These are phyloP conservation scores for Henckelia pumila DNA, from an alignment of 257 asterid genomes.

Conservation along the genomic window DNA sequence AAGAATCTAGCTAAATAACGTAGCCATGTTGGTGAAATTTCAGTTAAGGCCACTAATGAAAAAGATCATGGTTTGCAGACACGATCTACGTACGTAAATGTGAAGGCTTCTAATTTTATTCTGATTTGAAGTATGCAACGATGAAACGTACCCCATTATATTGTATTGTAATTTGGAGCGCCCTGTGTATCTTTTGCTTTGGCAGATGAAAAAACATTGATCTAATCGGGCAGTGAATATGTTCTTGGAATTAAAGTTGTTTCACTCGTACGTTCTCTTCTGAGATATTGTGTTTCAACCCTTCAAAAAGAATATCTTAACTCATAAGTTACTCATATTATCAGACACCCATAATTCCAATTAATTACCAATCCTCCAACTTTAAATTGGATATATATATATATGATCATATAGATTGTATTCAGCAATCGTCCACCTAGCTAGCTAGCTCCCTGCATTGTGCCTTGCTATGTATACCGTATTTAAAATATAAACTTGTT, in stretches of 20 bases:
- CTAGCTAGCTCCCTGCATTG: too few relatives aligned
- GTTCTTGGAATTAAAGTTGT: slow-evolving; percentile 33
- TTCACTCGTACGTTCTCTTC: slow-evolving; percentile 21
- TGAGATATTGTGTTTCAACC: slow-evolving; percentile 18
- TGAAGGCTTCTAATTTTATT: background rate
- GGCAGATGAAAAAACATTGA: background rate
- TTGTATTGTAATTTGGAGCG: too few relatives aligned
- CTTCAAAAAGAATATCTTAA: slow-evolving; percentile 29
- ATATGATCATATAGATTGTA: too few relatives aligned
- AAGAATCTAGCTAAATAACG: too few relatives aligned
- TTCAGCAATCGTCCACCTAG: too few relatives aligned
- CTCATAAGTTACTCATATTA: background rate
- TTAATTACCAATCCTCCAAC: slow-evolving; percentile 13
- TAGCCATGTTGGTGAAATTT: background rate
- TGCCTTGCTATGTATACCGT: too few relatives aligned
- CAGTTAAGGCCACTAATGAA: too few relatives aligned
- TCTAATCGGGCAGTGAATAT: slow-evolving; percentile 34
- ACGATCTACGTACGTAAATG: background rate
- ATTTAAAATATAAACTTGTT: too few relatives aligned
- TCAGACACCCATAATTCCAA: background rate
- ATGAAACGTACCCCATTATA: background rate
- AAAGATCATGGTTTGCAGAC: background rate
- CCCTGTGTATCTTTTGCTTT: too few relatives aligned
- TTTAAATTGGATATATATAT: too few relatives aligned
- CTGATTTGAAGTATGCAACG: background rate